Conservation (phyloP, 1,284 basidiomycete species). For the Mycena citricolor region DNA sequence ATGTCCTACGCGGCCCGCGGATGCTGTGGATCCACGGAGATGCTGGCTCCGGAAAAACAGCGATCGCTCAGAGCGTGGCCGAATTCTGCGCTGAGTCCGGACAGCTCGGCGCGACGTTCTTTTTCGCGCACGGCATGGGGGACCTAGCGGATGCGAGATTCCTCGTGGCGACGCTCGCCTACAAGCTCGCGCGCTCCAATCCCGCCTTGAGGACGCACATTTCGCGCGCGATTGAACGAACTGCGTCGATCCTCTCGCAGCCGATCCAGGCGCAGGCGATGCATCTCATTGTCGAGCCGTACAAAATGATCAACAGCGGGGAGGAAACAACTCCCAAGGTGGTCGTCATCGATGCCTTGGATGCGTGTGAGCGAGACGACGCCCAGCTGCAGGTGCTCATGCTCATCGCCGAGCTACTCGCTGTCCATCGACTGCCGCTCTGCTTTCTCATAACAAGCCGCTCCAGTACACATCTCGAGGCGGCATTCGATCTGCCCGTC, state of each 20-base stretch:
- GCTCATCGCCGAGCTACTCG: slow-evolving; percentile 12
- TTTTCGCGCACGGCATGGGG: slow-evolving; percentile 17
- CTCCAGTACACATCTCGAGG: not conserved
- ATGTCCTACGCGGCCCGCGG: slow-evolving; percentile 10
- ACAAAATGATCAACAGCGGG: not conserved
- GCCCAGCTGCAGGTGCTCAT: slow-evolving; percentile 19
- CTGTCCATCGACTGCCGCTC: slow-evolving; percentile 18
- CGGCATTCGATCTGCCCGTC: slow-evolving; percentile 15
- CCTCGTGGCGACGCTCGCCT: slow-evolving; percentile 18
- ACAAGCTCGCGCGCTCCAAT: slow-evolving; percentile 15
- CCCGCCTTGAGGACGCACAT: slow-evolving; percentile 11
- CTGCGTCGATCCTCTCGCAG: slow-evolving; percentile 12
- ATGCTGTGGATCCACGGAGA: slow-evolving; percentile 17
- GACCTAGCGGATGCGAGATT: slow-evolving; percentile 16
- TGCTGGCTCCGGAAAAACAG: slow-evolving; percentile 14
- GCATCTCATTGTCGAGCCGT: slow-evolving; percentile 20
- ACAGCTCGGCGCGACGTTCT: slow-evolving; percentile 21
- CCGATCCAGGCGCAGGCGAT: slow-evolving; percentile 16
- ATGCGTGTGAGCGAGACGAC: slow-evolving; percentile 15
- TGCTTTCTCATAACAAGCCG: slow-evolving; percentile 20
- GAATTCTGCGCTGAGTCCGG: slow-evolving; percentile 22
- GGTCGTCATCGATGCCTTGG: slow-evolving; percentile 17
- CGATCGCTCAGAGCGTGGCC: slow-evolving; percentile 16
- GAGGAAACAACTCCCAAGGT: slow-evolving; percentile 9
- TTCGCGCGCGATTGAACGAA: slow-evolving; percentile 16